Evolutionary conservation across 768 basidiomycete genomes (phyloP).

Genomic region (Mycena leptocephala): DNA sequence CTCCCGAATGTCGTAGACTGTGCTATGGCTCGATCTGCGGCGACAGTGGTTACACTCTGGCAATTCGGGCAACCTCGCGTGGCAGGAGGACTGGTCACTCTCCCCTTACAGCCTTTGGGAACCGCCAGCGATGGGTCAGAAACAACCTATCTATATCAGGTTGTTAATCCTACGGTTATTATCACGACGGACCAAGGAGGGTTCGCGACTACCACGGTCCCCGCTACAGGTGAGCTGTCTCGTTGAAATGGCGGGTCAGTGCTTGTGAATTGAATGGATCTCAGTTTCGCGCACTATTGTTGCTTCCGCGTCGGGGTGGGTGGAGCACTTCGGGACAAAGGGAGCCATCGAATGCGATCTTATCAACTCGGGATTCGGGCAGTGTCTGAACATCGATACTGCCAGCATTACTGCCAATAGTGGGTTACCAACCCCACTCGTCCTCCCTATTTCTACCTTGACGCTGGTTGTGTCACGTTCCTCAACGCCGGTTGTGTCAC

Average conservation of each 20-base stretch:
- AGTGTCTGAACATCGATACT: not conserved
- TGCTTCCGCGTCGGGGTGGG: not conserved
- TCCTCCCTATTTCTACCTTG: not conserved
- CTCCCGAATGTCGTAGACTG: too few relatives aligned
- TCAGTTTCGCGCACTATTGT: not conserved
- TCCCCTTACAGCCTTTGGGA: not conserved
- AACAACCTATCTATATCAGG: conserved; percentile 3
- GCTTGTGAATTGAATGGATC: not conserved
- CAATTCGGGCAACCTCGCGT: not conserved
- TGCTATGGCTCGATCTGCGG: too few relatives aligned
- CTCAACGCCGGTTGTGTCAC: too few relatives aligned
- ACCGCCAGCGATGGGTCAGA: not conserved
- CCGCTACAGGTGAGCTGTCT: not conserved
- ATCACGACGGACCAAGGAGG: not conserved
- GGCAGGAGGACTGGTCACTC: not conserved
- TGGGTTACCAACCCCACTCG: not conserved
- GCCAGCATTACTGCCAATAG: not conserved
- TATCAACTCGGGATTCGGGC: not conserved
- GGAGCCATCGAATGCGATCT: not conserved
- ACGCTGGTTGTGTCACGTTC: too few relatives aligned
- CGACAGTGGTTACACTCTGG: too few relatives aligned
- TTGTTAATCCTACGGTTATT: not conserved
- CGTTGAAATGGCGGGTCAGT: not conserved
- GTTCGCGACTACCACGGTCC: not conserved
- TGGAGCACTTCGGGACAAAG: not conserved